Evolutionary conservation across 2,329 filamentous ascomycete genomes (phyloP).

Genomic region (Tolypocladium capitatum): DNA sequence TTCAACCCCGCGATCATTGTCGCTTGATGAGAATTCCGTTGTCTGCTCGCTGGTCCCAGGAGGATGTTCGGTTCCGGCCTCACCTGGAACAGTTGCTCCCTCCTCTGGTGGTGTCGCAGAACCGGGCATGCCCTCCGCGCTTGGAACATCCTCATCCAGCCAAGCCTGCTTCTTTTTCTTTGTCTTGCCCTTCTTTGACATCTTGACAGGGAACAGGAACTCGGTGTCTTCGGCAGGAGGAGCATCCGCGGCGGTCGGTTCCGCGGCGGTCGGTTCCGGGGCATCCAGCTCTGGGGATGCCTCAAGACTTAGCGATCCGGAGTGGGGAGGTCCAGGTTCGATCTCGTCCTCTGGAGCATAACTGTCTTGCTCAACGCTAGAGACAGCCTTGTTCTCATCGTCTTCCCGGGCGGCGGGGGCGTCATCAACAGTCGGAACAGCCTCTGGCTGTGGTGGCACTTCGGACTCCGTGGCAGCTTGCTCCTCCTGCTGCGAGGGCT

Average conservation of each 20-base stretch:
- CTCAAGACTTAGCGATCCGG: neutral
- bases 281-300: neutral
- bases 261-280: neutral
- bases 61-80: conserved; percentile 8
- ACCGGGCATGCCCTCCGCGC: neutral
- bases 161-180: conserved; percentile 17
- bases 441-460: neutral
- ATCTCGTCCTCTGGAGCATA: neutral
- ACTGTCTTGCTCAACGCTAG: neutral
- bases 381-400: neutral
- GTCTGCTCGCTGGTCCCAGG: conserved; percentile 8
- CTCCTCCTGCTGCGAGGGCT: neutral
- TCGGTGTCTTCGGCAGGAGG: conserved; percentile 1
- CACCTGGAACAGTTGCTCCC: conserved; percentile 5
- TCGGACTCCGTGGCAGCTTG: neutral
- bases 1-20: conserved; percentile 7
- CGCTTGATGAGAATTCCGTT: conserved; percentile 6
- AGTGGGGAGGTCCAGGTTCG: too few species aligned
- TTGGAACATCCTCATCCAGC: neutral
- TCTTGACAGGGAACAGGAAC: conserved; percentile 9
- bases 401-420: neutral
- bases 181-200: conserved; percentile 22
- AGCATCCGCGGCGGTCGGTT: neutral
- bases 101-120: conserved; percentile 8
- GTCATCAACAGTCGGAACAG: neutral